phyloP scores from a whole-genome alignment of 2,329 filamentous ascomycete species.

The Diaporthe sp. region DNA sequence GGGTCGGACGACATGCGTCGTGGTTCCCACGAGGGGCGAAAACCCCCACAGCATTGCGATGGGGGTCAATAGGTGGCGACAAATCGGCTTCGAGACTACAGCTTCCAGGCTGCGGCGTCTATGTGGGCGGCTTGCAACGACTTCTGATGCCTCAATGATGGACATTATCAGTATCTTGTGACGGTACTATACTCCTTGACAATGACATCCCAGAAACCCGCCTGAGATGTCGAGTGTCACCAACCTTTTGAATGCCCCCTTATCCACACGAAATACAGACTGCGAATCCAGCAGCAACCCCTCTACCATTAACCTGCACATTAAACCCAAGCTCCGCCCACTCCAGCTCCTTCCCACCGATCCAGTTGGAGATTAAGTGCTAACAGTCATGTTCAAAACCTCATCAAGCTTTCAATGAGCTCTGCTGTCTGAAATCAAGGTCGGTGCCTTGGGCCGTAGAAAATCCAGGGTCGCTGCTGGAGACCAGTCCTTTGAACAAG shows the following conservation, averaged over 20 bases:
- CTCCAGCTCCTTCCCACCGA: background rate
- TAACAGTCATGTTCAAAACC: background rate
- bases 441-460: background rate
- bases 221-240: background rate
- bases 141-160: slow-evolving; percentile 1
- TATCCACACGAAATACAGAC: slow-evolving; percentile 17
- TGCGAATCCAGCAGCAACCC: slow-evolving; percentile 2
- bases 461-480: background rate
- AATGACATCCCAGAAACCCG: slow-evolving; percentile 17
- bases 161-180: background rate
- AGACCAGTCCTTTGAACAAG: background rate
- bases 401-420: background rate
- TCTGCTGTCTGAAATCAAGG: background rate
- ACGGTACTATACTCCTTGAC: background rate
- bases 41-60: background rate
- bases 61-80: slow-evolving; percentile 16
- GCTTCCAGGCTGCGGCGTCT: slow-evolving; percentile 2
- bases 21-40: slow-evolving; percentile 5
- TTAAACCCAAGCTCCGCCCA: slow-evolving; percentile 18
- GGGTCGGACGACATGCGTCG: slow-evolving; percentile 23
- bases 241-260: slow-evolving; percentile 1
- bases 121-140: no score
- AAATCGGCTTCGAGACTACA: background rate
- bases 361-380: slow-evolving; percentile 8
- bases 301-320: slow-evolving; percentile 16